Percentiles rank a stretch among this genome's conserved stretches.
These are phyloP conservation scores for Sphagnum fallax DNA, from an alignment of 228 moss, liverwort and hornwort genomes.

Conservation along the genomic window DNA sequence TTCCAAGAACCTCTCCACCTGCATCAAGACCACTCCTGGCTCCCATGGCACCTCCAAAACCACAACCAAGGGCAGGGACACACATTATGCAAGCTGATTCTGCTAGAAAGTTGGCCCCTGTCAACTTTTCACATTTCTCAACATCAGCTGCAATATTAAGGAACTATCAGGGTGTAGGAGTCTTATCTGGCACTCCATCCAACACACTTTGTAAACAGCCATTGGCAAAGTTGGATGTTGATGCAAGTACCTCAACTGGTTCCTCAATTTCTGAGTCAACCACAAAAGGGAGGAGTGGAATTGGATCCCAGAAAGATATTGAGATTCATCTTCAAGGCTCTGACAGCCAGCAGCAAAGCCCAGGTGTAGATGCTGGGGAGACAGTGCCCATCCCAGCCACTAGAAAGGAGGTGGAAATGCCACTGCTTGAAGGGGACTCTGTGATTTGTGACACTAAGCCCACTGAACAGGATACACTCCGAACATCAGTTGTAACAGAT, in stretches of 20 bases:
- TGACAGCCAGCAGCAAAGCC: constrained; percentile 34
- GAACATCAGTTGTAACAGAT: constrained; percentile 29
- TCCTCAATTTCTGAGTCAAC: constrained; percentile 76
- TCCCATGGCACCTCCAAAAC: constrained; percentile 44
- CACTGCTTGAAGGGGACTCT: constrained; percentile 17
- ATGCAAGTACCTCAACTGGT: constrained; percentile 51
- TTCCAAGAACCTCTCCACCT: constrained; percentile 9
- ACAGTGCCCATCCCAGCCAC: constrained; percentile 24
- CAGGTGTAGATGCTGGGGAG: constrained; percentile 43
- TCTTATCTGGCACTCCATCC: constrained; percentile 11
- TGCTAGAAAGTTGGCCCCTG: constrained; percentile 14
- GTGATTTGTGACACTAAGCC: constrained; percentile 24
- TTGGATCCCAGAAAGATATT: constrained; percentile 22
- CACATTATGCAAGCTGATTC: constrained; percentile 13
- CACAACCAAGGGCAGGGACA: constrained; percentile 14
- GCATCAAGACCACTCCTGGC: constrained; percentile 7
- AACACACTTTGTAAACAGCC: constrained; percentile 30
- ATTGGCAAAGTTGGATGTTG: constrained; percentile 21
- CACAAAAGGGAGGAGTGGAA: constrained; percentile 27
- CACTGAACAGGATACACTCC: constrained; percentile 35
- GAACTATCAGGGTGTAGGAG: constrained; percentile 42
- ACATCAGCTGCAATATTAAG: constrained; percentile 46
- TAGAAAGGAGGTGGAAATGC: constrained; percentile 25
- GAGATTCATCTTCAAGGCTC: constrained; percentile 17
- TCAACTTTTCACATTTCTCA: constrained; percentile 71